Evolutionary conservation across 2,329 filamentous ascomycete species (phyloP).

Genomic region (Aspergillus cejpii): DNA sequence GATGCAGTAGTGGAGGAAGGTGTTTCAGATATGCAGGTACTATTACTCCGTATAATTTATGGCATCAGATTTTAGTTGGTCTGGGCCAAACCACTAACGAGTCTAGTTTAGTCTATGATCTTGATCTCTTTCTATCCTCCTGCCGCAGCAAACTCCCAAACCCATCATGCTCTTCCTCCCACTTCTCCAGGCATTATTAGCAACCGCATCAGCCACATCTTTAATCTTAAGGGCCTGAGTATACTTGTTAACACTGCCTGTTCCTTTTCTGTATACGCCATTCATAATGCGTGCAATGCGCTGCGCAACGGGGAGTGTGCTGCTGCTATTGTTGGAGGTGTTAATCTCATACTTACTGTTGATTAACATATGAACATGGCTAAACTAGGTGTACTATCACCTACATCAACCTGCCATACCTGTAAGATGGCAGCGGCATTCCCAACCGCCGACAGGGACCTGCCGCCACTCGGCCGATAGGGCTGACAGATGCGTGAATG

Average conservation of each 20-base stretch:
- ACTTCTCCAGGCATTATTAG: conserved; percentile 5
- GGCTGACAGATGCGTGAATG: too few species aligned
- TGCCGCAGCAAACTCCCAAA: background rate
- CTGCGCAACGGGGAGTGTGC: conserved; percentile 18
- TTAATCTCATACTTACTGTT: conserved; percentile 18
- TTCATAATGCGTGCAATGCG: conserved; percentile 35
- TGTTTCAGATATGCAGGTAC: background rate
- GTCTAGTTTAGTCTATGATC: background rate
- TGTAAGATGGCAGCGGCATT: too few species aligned
- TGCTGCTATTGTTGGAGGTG: conserved; percentile 19
- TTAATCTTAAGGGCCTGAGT: conserved; percentile 32
- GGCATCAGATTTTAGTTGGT: background rate
- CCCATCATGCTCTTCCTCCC: background rate
- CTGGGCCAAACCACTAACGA: background rate
- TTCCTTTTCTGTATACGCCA: conserved; percentile 34
- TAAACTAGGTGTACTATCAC: conserved; percentile 32
- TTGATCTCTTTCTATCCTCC: background rate
- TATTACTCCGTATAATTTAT: too few species aligned
- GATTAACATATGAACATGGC: conserved; percentile 20
- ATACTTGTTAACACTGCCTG: conserved; percentile 32
- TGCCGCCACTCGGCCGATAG: too few species aligned
- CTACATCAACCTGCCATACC: conserved; percentile 29
- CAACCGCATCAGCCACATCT: conserved; percentile 31
- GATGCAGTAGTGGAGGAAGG: background rate
- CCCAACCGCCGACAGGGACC: too few species aligned